Evolutionary conservation across 345 rosid genomes (phyloP), one percentile per base, ranked within the genome.

Genomic region (Pelargonium nanum): DNA sequence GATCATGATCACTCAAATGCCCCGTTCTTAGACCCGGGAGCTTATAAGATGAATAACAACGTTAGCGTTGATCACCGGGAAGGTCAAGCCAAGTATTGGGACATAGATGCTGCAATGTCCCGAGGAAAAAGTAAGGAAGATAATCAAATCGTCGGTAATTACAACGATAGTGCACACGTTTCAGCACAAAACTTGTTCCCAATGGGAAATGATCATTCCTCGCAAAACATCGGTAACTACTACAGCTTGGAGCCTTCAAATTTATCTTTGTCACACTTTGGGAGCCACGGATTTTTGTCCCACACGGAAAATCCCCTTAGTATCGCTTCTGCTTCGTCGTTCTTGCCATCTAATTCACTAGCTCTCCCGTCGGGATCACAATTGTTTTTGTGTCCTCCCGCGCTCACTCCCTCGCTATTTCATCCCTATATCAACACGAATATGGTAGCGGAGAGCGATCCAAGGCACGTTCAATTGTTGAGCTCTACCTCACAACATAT

Each of bases 241-340:
- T 79, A 64, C 65, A 82, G 84, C 57, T 82, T 75, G 71, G 89
- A 86, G 68, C 84, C 83, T 74, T 76, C 92, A 25, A 83, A 71
- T 66, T 75, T 84, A 12, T 83, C 95, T 58, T 69, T 86, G 61
- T 81, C 89, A 52, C 95, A 83, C 24, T 76, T 78, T 57, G 96
- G 94, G 57, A 70, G 64, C 65, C 85, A 85, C 66, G 90, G 84
- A 51, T 70, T 80, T 40, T 68, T 74, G 26, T 68, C 88, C 22
- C 83, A 82, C 52, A 5, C 79, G 8, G 87, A 82, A 52, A 74
- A 62, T 60, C 61, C 79, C 57, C 62, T 62, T 52, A 68, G 60
- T 55, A 26, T 16, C 23, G 68, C 26, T 60, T 57, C 55, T 55
- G 40, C 55, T 9, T 26, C 72, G 15, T 53, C 61, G 26, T 66